These are phyloP conservation scores for Dittrichia graveolens DNA, from an alignment of 129 eudicot species.

Conservation along the genomic window DNA sequence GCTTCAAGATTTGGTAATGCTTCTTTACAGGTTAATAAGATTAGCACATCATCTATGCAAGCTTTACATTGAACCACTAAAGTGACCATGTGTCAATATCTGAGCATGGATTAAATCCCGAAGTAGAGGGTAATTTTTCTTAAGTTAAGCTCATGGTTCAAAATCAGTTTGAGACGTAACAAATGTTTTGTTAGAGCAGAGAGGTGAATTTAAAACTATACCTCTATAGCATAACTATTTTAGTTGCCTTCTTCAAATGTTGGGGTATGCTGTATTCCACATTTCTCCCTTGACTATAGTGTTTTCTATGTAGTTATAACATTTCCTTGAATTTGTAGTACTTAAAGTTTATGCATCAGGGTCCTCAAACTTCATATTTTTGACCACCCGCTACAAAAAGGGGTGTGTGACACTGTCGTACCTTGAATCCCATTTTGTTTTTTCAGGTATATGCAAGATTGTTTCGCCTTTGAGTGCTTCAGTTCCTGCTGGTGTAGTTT, in stretches of 20 bases:
- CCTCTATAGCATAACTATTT: constrained; percentile 5
- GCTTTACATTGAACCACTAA: too few species aligned
- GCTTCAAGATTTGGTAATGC: constrained; percentile 89
- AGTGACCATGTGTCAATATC: too few species aligned
- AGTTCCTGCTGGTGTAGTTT: constrained; percentile 93
- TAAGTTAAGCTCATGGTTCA: neutral
- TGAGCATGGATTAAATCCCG: too few species aligned
- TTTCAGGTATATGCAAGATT: constrained; percentile 95
- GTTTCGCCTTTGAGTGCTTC: constrained; percentile 89
- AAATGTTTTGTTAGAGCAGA: neutral
- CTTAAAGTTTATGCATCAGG: constrained; percentile 1
- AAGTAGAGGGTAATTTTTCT: too few species aligned
- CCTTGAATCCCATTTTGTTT: constrained; percentile 2
- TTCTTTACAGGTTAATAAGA: neutral
- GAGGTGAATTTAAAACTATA: neutral
- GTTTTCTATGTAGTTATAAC: neutral
- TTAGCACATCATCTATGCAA: too few species aligned
- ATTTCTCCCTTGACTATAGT: neutral
- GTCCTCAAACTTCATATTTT: neutral
- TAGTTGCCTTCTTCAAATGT: neutral
- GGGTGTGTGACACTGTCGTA: neutral
- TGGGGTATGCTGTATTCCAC: neutral
- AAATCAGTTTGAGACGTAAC: neutral
- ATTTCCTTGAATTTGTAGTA: neutral
- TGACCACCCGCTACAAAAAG: neutral